These are phyloP conservation scores for Diospyros lotus DNA, from an alignment of 148 eudicot genomes.

Conservation along the genomic window DNA sequence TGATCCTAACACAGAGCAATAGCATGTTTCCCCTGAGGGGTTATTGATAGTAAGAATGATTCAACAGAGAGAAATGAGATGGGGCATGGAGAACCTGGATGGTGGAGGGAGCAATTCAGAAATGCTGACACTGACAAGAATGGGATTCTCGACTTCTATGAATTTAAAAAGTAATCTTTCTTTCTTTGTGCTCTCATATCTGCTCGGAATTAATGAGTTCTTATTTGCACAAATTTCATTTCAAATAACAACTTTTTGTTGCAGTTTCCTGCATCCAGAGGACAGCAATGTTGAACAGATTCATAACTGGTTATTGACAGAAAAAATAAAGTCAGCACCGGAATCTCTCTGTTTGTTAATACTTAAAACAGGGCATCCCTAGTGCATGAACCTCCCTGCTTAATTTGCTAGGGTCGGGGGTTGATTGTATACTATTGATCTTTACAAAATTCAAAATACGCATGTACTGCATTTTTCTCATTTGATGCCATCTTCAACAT, in stretches of 20 bases:
- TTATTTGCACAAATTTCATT: background rate
- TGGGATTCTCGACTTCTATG: slow-evolving; percentile 25
- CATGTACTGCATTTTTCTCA: background rate
- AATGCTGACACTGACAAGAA: slow-evolving; percentile 40
- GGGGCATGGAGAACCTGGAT: slow-evolving; percentile 38
- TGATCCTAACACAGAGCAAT: too few species aligned
- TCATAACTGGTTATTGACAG: slow-evolving; percentile 32
- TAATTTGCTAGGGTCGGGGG: too few species aligned
- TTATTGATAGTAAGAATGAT: background rate
- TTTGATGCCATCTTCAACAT: too few species aligned
- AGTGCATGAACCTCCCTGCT: too few species aligned
- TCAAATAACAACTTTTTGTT: background rate
- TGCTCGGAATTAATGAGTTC: background rate
- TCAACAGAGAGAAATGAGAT: slow-evolving; percentile 27
- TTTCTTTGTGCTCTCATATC: background rate
- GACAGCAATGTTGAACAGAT: slow-evolving; percentile 28
- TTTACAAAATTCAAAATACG: too few species aligned
- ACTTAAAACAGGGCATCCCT: too few species aligned
- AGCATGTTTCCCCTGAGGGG: background rate
- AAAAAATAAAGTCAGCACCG: slow-evolving; percentile 33
- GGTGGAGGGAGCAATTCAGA: slow-evolving; percentile 52
- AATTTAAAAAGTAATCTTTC: slow-evolving; percentile 32
- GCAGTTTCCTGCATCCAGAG: slow-evolving; percentile 47
- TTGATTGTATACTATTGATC: too few species aligned
- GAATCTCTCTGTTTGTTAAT: background rate